phyloP scores from a whole-genome alignment of 225 moss, liverwort and hornwort species.

The Polytrichum formosum region DNA sequence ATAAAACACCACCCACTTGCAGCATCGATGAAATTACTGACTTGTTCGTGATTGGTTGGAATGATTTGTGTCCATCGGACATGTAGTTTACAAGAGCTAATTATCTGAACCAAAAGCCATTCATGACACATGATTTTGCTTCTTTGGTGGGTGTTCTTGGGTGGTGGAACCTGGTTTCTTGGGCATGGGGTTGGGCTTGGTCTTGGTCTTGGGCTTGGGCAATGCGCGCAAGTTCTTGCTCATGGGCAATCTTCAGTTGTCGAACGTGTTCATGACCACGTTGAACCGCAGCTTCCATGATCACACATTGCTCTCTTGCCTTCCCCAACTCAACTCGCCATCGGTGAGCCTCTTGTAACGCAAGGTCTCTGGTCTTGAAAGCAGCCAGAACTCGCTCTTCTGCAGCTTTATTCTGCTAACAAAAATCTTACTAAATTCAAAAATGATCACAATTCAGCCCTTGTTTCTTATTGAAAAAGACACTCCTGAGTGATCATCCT shows the following conservation, averaged over 20 bases:
- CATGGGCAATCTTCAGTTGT: slow-evolving; percentile 51
- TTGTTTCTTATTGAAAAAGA: too few species aligned
- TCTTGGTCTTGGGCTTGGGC: slow-evolving; percentile 24
- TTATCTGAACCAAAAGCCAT: too few species aligned
- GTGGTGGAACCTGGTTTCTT: neutral
- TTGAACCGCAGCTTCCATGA: slow-evolving; percentile 85
- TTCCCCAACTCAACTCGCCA: slow-evolving; percentile 96
- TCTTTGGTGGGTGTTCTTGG: neutral
- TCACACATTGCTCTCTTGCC: slow-evolving; percentile 88
- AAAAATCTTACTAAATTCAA: slow-evolving; percentile 5
- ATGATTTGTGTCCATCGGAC: too few species aligned
- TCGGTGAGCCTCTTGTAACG: slow-evolving; percentile 89
- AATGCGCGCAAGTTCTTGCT: slow-evolving; percentile 42
- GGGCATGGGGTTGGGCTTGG: slow-evolving; percentile 28
- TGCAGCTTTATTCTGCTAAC: slow-evolving; percentile 71
- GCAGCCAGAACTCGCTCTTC: slow-evolving; percentile 75
- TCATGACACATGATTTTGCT: too few species aligned
- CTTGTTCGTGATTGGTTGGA: too few species aligned
- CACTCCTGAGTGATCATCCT: too few species aligned
- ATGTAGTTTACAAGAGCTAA: too few species aligned
- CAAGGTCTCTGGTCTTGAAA: slow-evolving; percentile 77
- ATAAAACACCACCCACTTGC: too few species aligned
- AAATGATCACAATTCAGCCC: neutral
- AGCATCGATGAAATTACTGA: too few species aligned
- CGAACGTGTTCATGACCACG: slow-evolving; percentile 81